A percentile compares a stretch with the other conserved stretches of the same genome.
phyloP scores from a whole-genome alignment of 2,329 filamentous ascomycete species.

The Zalaria obscura region DNA sequence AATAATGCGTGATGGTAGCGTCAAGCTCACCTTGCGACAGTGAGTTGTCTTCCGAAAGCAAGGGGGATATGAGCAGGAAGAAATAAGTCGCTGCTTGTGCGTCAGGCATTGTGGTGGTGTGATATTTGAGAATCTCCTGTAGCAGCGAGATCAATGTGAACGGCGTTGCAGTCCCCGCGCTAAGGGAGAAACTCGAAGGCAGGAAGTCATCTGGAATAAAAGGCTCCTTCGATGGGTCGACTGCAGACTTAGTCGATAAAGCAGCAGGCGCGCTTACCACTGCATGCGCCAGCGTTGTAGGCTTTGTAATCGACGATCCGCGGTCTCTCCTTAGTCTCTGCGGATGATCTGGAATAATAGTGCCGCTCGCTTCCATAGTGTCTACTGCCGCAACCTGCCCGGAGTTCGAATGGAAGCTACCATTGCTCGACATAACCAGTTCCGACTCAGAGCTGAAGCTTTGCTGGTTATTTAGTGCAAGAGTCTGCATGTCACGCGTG shows the following conservation, averaged over 20 bases:
- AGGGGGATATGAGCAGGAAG: slow-evolving; percentile 29
- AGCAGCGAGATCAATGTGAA: slow-evolving; percentile 29
- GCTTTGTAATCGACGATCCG: slow-evolving; percentile 2
- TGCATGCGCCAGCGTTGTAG: slow-evolving; percentile 3
- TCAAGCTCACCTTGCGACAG: slow-evolving; percentile 16
- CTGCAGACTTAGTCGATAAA: neutral
- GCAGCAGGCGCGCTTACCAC: slow-evolving; percentile 10
- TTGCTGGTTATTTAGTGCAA: slow-evolving; percentile 24
- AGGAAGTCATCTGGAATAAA: slow-evolving; percentile 23
- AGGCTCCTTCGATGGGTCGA: slow-evolving; percentile 9
- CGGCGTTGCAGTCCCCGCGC: slow-evolving; percentile 19
- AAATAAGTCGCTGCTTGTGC: slow-evolving; percentile 34
- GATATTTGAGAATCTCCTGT: slow-evolving; percentile 25
- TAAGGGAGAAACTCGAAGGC: slow-evolving; percentile 15
- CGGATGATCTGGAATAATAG: slow-evolving; percentile 21
- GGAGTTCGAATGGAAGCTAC: neutral
- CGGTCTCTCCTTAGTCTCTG: neutral
- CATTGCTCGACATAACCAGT: slow-evolving; percentile 3
- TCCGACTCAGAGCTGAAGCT: slow-evolving; percentile 13
- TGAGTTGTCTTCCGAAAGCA: slow-evolving; percentile 28
- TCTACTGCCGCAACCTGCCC: slow-evolving; percentile 12
- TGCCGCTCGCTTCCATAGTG: slow-evolving; percentile 27
- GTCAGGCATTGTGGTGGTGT: slow-evolving; percentile 25
- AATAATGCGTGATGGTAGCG: slow-evolving; percentile 22
- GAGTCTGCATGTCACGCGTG: slow-evolving; percentile 21